phyloP scores from a whole-genome alignment of 1,284 basidiomycete species.

The Fistulina hepatica region DNA sequence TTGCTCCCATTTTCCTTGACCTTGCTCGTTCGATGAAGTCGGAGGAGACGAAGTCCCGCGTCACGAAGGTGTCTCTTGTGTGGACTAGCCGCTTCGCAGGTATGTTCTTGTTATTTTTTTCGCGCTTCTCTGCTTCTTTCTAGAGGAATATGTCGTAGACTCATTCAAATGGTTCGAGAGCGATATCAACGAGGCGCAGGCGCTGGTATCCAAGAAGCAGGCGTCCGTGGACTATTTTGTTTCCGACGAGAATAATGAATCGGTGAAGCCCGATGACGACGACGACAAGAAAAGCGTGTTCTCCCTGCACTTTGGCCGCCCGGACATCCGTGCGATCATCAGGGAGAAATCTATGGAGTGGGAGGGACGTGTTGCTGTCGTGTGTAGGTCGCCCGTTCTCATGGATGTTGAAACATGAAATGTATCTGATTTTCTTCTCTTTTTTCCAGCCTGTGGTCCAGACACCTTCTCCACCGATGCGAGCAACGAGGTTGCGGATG shows the following conservation, averaged over 20 bases:
- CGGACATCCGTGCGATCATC: slow-evolving; percentile 16
- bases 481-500: slow-evolving; percentile 26
- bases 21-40: slow-evolving; percentile 15
- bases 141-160: slow-evolving; percentile 9
- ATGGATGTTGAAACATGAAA: slow-evolving; percentile 1
- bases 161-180: slow-evolving; percentile 18
- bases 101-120: slow-evolving; percentile 6
- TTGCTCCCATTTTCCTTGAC: slow-evolving; percentile 21
- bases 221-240: too few species aligned
- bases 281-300: too few species aligned
- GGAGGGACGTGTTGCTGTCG: slow-evolving; percentile 14
- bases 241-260: too few species aligned
- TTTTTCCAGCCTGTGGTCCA: slow-evolving; percentile 26
- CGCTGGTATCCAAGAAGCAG: not conserved
- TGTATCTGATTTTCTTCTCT: not conserved
- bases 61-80: slow-evolving; percentile 17
- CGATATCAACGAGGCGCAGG: slow-evolving; percentile 8
- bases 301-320: slow-evolving; percentile 10
- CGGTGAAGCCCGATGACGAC: too few species aligned
- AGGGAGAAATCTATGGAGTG: slow-evolving; percentile 11
- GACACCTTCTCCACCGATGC: slow-evolving; percentile 25
- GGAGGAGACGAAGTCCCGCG: slow-evolving; percentile 9
- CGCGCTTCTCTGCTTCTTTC: not conserved
- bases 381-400: slow-evolving; percentile 13
- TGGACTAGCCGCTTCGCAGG: slow-evolving; percentile 18